Base-by-base conservation (phyloP, 2,329 filamentous ascomycete species). In the Diplodia seriata region DNA sequence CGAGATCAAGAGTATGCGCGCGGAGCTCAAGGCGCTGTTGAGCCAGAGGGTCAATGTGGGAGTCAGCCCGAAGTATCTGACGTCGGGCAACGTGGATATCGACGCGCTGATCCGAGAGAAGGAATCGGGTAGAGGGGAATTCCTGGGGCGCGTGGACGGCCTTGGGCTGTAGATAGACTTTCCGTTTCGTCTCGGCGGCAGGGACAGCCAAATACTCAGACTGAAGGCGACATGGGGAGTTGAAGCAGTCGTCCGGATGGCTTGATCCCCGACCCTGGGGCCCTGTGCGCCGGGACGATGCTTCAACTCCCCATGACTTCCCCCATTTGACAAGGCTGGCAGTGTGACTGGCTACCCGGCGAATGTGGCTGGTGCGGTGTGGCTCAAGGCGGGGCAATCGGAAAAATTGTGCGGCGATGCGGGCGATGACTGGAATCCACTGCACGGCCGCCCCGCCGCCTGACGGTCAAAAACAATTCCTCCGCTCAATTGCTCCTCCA, bases 11-110 rank as follows among this genome's bases (percentile, higher is more conserved):
- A 86, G 83, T 0, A 78, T 95, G 76, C 87, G 88, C 71, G 91
- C 88, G 0, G 89, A 96, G 79, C 78, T 98, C 73, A 90, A 87
- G 73, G 85, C 86, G 53, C 78, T 96, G 72, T 78, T 98, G 74
- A 83, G 83, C 3, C 86, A 90, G 78, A 86, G 92, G 69, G 87
- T 97, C 67, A 97, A 97, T 75, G 85, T 93, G 18, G 94, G 94
- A 7, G 92, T 97, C 31, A 97, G 92, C 75, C 92, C 94, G 81
- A 87, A 85, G 74, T 98, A 97, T 78, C 83, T 97, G 69, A 92
- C 93, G 0, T 87, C 88, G n/a, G 92, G 93, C 0, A 83, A 87
- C n/a, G 87, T 97, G n/a, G 91, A 97, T 80, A 84, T 97, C 6
- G 90, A 88, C 70, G 84, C 90, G 63, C 85, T 92, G 72, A 77